These are phyloP conservation scores for Termitomyces sp. DNA, from an alignment of 768 basidiomycete species.

Conservation along the genomic window DNA sequence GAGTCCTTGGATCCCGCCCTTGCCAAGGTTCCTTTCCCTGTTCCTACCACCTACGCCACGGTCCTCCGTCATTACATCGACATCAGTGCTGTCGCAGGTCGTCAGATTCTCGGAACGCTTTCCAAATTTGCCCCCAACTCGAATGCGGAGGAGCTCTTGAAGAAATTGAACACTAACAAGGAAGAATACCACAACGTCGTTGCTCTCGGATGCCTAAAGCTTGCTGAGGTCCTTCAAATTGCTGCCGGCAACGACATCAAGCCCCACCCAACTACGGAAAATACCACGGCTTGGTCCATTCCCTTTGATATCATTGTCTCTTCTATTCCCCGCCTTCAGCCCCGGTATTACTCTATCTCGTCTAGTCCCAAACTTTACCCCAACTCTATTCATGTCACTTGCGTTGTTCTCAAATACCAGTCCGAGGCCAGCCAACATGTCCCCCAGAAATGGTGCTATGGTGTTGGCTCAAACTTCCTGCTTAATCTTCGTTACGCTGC, in stretches of 20 bases:
- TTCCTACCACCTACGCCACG: constrained; percentile 90
- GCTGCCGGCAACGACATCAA: constrained; percentile 77
- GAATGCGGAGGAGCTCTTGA: constrained; percentile 69
- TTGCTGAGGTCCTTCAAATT: constrained; percentile 90
- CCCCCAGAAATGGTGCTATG: constrained; percentile 68
- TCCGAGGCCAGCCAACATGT: constrained; percentile 52
- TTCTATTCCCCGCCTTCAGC: constrained; percentile 89
- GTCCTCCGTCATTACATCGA: constrained; percentile 97
- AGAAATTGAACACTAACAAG: constrained; percentile 81
- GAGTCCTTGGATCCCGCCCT: constrained; percentile 97
- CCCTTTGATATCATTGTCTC: constrained; percentile 98
- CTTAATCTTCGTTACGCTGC: constrained; percentile 84
- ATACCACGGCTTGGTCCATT: constrained; percentile 84
- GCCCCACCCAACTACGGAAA: constrained; percentile 54
- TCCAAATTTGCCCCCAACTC: constrained; percentile 86
- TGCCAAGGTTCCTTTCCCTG: constrained; percentile 98
- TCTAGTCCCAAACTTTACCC: constrained; percentile 92
- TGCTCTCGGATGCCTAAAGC: constrained; percentile 78
- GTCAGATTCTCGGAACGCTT: constrained; percentile 86
- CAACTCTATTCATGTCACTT: constrained; percentile 90
- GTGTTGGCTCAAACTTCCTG: constrained; percentile 93
- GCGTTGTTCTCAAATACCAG: constrained; percentile 92
- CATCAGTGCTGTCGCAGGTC: constrained; percentile 90
- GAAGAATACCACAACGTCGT: constrained; percentile 80
- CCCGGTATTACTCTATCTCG: constrained; percentile 98